These are phyloP conservation scores for Kalmanozyma brasiliensis DNA, from an alignment of 1,284 basidiomycete species.

Conservation along the genomic window DNA sequence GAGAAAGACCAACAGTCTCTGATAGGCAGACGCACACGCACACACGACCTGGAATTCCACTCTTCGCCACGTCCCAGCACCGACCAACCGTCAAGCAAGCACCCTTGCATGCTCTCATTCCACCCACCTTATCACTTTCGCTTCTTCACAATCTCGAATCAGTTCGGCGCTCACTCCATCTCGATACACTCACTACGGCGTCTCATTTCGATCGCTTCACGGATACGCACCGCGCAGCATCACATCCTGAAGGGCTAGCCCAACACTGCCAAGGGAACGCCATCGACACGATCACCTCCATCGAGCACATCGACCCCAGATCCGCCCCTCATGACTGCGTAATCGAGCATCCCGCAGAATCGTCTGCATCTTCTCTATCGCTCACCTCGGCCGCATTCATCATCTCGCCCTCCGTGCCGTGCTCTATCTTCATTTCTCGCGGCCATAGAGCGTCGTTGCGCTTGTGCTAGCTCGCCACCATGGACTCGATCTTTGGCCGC, in stretches of 20 bases:
- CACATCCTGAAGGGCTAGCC: not conserved
- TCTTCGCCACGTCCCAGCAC: not conserved
- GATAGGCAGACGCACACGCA: constrained; percentile 3
- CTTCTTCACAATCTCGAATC: too few species aligned
- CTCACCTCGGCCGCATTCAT: not conserved
- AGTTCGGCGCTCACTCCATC: too few species aligned
- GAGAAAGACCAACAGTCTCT: not conserved
- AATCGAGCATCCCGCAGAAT: not conserved
- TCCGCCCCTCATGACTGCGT: constrained; percentile 23
- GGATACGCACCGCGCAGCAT: too few species aligned
- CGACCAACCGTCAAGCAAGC: not conserved
- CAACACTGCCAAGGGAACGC: not conserved
- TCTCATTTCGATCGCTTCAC: too few species aligned
- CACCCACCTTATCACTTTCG: not conserved
- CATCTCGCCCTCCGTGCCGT: too few species aligned
- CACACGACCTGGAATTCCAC: not conserved
- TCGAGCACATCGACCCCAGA: too few species aligned
- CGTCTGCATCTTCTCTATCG: constrained; percentile 1
- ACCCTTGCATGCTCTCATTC: constrained; percentile 7
- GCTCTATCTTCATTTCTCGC: too few species aligned
- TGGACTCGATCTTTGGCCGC: constrained; percentile 54
- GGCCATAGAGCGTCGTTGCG: too few species aligned
- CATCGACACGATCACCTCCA: too few species aligned
- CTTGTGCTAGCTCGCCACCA: constrained; percentile 9
- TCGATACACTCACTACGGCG: too few species aligned